Base-by-base conservation (phyloP, 2,329 filamentous ascomycete species). In the Fusarium austroafricanum region DNA sequence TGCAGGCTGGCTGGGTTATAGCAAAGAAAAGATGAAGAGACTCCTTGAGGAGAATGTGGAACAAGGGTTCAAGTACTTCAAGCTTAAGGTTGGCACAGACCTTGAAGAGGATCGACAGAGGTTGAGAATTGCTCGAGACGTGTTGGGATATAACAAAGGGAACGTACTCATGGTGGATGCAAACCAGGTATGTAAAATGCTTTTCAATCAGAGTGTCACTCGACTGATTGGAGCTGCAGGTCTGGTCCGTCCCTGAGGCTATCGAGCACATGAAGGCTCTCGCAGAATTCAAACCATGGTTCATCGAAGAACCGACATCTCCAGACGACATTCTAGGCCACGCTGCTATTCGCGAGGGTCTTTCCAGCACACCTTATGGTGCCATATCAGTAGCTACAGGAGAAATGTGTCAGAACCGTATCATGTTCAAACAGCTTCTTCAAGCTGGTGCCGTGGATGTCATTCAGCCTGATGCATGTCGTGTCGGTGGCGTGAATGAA, bases 371-470 rank as follows among this genome's bases (percentile, higher is more conserved):
- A 17, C 23, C 2, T 2, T 31, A 49, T 17, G 46, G 46, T 0
- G 1, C 31, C 61, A 92, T 97, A 71, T 92, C 92, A 56, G 93
- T 97, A 5, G 93, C 94, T 9, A 97, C 94, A 0, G 94, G 94
- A 63, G 94, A 97, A 82, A 96, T 96, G 92, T 96, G 92, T 82
- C 93, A 97, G 83, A 97, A 97, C 83, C 89, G 94, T 31, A 92
- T 97, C 71, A 88, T 97, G 74, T 97, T 97, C 87, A 97, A 97
- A 86, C 94, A 97, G 81, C 87, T 97, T 65, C 86, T 97, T 50
- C 87, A 90, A 77, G 84, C 88, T 7, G 91, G 90, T 51, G 92
- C 93, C 64, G 92, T 97, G 73, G 93, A 95, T 75, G 89, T 96
- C 17, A 93, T 92, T 78, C 93, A 97, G 80, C 92, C 96, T 71